Percentiles rank a stretch among this genome's conserved stretches.
Conservation (phyloP, 768 basidiomycete species). For the Lentinula detonsa region DNA sequence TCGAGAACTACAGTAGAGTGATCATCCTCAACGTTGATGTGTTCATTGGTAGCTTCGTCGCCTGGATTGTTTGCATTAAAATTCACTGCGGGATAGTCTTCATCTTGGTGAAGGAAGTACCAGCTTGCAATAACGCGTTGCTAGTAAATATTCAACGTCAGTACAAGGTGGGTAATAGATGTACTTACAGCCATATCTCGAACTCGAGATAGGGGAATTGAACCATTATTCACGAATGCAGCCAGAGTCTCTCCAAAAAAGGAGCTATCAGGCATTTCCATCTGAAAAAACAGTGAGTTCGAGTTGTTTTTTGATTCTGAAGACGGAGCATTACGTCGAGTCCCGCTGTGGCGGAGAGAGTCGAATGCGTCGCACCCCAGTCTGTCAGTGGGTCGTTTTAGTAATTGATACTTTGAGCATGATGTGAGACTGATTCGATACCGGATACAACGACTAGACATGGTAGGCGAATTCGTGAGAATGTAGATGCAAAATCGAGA, state of each 20-base stretch:
- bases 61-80: conserved; percentile 61
- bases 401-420: not conserved
- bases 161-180: not conserved
- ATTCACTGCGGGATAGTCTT: conserved; percentile 45
- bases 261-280: conserved; percentile 67
- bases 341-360: conserved; percentile 52
- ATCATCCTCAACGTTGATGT: conserved; percentile 63
- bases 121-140: conserved; percentile 71
- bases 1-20: conserved; percentile 63
- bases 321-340: conserved; percentile 45
- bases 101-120: conserved; percentile 52
- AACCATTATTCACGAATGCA: conserved; percentile 62
- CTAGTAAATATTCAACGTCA: conserved; percentile 24
- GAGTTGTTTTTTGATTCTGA: not conserved
- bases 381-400: conserved; percentile 23
- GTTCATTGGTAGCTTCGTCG: conserved; percentile 49
- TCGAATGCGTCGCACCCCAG: conserved; percentile 63
- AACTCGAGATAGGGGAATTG: conserved; percentile 56
- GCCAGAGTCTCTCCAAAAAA: conserved; percentile 68
- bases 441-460: conserved; percentile 52
- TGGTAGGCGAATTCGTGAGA: too few species aligned
- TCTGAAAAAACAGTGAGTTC: conserved; percentile 27
- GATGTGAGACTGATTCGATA: not conserved
- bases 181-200: conserved; percentile 64
- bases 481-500: not conserved